Evolutionary conservation across 2,329 filamentous ascomycete genomes (phyloP).

Genomic region (Exophiala mesophila): DNA sequence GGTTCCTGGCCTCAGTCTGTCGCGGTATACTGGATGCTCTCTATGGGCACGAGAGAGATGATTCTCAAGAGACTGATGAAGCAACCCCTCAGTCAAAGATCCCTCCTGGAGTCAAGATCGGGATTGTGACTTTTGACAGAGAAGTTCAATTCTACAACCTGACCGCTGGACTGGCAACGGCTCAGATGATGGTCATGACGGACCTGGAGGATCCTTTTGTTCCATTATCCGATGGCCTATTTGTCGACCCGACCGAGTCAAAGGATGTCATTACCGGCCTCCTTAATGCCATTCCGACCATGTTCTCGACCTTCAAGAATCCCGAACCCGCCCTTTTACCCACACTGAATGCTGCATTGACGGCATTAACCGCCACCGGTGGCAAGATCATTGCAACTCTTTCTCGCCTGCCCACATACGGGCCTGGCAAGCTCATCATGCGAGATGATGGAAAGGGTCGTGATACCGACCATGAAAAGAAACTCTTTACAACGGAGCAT

Average conservation of each 20-base stretch:
- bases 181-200: conserved; percentile 98
- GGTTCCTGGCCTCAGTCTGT: conserved; percentile 84
- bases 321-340: conserved; percentile 85
- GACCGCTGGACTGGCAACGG: conserved; percentile 72
- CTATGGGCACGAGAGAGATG: conserved; percentile 62
- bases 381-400: conserved; percentile 89
- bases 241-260: conserved; percentile 89
- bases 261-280: conserved; percentile 82
- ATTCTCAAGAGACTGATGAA: conserved; percentile 50
- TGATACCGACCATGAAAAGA: conserved; percentile 84
- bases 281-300: conserved; percentile 72
- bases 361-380: conserved; percentile 79
- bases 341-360: conserved; percentile 73
- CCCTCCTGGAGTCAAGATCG: conserved; percentile 77
- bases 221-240: conserved; percentile 82
- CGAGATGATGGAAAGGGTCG: conserved; percentile 84
- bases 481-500: conserved; percentile 85
- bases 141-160: conserved; percentile 98
- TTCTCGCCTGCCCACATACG: conserved; percentile 83
- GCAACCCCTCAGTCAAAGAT: conserved; percentile 51
- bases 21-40: conserved; percentile 80
- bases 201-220: conserved; percentile 96
- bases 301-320: conserved; percentile 85
- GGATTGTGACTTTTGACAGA: conserved; percentile 93
- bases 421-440: conserved; percentile 77